Base-by-base conservation (phyloP, 352 stramenopile species). In the Phytophthora colocasiae region DNA sequence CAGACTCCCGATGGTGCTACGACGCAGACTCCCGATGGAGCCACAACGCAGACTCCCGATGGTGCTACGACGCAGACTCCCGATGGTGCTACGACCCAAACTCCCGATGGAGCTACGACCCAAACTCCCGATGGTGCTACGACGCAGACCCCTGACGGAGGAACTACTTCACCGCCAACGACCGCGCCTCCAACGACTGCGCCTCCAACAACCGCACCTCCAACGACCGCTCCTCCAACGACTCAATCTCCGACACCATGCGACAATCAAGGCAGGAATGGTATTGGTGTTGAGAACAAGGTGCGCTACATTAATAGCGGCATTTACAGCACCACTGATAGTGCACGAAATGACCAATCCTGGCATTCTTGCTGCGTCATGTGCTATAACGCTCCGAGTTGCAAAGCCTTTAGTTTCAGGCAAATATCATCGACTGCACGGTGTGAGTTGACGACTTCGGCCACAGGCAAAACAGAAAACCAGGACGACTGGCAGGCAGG, bases 401-500 rank as follows among this genome's bases (percentile, higher is more conserved):
- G 49, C n/a, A 3, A 22, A 15, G 49, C 34, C 11, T 46, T 57
- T 12, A 57, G 17, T 26, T 46, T 47, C 17, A 9, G 34, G 3
- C 32, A 22, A 19, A 22, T 8, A 15, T 12, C 2, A 3, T 45
- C 48, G 14, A 44, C 3, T 32, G 9, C 49, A 3, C 6, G 15
- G 34, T 46, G 49, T 14, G 49, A 57, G 34, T n/a, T 57, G 34
- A 47, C 34, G 6, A 36, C 34, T 26, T 36, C 34, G 22, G 38
- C 34, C 2, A 11, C 19, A 12, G 49, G 49, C 11, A 46, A 9
- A 46, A 38, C 22, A 15, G 9, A 4, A 6, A n/a, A 15, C 0
- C 49, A 38, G 12, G 22, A 47, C 34, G 40, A 38, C 34, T 47
- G 49, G 49, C 49, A 57, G 22, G 49, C 49, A 12, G 49, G 48